Evolutionary conservation across 2,329 filamentous ascomycete genomes (phyloP), one percentile per base, ranked within the genome.

Genomic region (Pyricularia sp.): DNA sequence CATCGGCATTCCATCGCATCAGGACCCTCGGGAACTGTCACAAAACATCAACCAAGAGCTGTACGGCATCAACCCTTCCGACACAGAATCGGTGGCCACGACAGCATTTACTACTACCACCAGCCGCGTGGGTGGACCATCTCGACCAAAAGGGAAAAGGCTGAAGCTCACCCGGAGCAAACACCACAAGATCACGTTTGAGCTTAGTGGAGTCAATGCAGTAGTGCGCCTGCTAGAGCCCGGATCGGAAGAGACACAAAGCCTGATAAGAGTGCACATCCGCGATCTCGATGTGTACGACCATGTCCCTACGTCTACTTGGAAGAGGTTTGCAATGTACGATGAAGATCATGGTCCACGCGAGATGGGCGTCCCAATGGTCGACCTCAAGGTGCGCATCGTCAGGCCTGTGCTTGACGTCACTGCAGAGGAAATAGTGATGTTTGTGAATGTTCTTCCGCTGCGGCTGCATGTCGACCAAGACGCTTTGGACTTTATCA

Each of bases 311-410:
- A 94, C 93, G 0, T 99, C 95, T 3, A 97, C 94, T 0, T 99
- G 96, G 96, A 96, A 92, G 78, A 99, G 97, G 77, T 99, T 99
- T 79, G 90, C 93, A 17, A 98, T 94, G 0, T 97, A 97, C 74
- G 92, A 97, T 81, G 88, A 92, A 70, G 93, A 96, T 76, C 90
- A 90, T 12, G 92, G 92, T n/a, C 89, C 92, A 75, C 88, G 94
- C 66, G 93, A 98, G 79, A 90, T 92, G 78, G 91, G 90, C 23
- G 91, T 90, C 17, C 93, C 89, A 74, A 97, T 98, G 94, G 85
- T 95, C 20, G 93, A 97, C 75, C 81, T 98, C 10, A 92, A 97
- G 76, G 82, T 98, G 6, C 82, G 97, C 69, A 97, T 92, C 68
- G 93, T 98, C 59, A 93, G 91, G 77, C 95, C 95, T 4, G 85